Base-by-base conservation (phyloP, 2,329 filamentous ascomycete species). In the Phyllosticta paracitricarpa region DNA sequence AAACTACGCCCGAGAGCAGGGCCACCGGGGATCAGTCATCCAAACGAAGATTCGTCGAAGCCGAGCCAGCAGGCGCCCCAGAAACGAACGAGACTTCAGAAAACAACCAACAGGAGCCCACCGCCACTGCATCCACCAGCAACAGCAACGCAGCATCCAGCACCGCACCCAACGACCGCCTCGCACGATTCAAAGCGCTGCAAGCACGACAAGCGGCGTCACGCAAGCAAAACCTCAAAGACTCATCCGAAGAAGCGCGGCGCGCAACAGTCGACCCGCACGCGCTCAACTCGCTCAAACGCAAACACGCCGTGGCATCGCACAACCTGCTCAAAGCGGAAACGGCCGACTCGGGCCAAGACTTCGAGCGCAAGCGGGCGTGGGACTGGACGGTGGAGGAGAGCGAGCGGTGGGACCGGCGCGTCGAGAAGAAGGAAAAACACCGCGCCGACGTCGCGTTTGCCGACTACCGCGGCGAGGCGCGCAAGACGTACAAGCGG, bases 401-500 rank as follows among this genome's bases (percentile, higher is more conserved):
- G 54, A 60, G 58, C 58, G 94, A 97, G 77, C 85, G 83, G 66
- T 99, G 94, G 94, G 94, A 99, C 75, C 88, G 87, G 77, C 87
- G 92, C 33, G 78, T 95, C 73, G 89, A 88, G 70, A 96, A 96
- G 81, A 95, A 91, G 78, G 84, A 85, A 62, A 83, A 84, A 19
- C 88, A 89, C 69, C 82, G 89, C 64, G 90, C 96, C 72, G 87
- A 93, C 74, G 90, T 91, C 63, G 89, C 90, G 2, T 99, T 99
- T 77, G 84, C 89, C 69, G 92, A 97, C 73, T 96, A 95, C 76
- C 82, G 84, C 5, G 85, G 89, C 68, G 92, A 97, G 73, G 89
- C 91, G 63, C 86, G 87, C 69, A 97, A 97, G 75, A 84, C 94
- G 9, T 99, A 99, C 79, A 95, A 97, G 77, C 83, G 91, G 25